phyloP scores from a whole-genome alignment of 768 basidiomycete species.

The Trametes cingulata region DNA sequence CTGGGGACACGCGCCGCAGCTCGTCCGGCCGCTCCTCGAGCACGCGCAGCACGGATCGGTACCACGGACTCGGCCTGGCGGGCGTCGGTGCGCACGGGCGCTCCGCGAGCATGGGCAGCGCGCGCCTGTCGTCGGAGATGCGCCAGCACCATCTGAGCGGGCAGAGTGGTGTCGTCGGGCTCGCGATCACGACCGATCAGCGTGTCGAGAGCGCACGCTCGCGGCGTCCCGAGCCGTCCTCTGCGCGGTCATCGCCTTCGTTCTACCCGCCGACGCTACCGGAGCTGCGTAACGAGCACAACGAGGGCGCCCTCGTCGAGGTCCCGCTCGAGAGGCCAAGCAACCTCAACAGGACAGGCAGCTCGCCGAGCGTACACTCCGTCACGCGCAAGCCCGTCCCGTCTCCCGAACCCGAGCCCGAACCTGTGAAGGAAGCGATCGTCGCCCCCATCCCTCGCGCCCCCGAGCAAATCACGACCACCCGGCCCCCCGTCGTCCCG shows the following conservation, averaged over 20 bases:
- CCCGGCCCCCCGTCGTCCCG: conserved; percentile 16
- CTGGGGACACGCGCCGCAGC: background rate
- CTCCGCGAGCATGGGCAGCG: conserved; percentile 2
- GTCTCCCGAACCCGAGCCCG: background rate
- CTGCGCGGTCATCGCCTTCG: conserved; percentile 20
- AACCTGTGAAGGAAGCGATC: background rate
- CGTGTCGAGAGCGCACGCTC: background rate
- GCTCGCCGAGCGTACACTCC: conserved; percentile 8
- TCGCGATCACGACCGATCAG: conserved; percentile 17
- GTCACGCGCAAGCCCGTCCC: conserved; percentile 12
- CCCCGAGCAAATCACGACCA: background rate
- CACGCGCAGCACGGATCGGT: background rate
- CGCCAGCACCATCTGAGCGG: conserved; percentile 10
- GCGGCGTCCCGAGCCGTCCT: conserved; percentile 1
- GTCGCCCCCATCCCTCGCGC: conserved; percentile 8
- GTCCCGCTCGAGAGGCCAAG: conserved; percentile 1
- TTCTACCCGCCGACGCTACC: conserved; percentile 20
- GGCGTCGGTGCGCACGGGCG: conserved; percentile 12
- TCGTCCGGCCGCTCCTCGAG: background rate
- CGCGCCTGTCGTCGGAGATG: background rate
- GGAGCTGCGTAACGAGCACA: background rate
- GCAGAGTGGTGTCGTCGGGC: conserved; percentile 8
- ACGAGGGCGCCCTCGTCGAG: conserved; percentile 10
- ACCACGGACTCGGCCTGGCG: conserved; percentile 12
- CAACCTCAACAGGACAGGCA: background rate